These are phyloP conservation scores for Quercus phellos DNA, from an alignment of 331 rosid genomes.

Conservation along the genomic window DNA sequence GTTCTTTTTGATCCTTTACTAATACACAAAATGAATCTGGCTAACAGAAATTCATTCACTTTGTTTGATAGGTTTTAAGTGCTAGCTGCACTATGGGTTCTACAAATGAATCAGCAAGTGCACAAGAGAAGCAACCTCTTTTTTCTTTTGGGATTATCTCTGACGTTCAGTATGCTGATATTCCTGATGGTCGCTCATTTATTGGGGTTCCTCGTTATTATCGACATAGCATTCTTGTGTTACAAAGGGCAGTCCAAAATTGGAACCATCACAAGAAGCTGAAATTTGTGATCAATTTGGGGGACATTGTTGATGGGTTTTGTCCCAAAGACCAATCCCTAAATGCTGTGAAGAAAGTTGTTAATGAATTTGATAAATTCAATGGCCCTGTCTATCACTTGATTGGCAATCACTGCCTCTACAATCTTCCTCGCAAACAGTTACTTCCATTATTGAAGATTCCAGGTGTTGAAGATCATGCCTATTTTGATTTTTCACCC, in stretches of 20 bases:
- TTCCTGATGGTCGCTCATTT: constrained; percentile 79
- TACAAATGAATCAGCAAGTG: constrained; percentile 25
- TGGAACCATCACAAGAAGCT: constrained; percentile 67
- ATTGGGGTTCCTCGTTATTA: constrained; percentile 82
- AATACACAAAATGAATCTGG: not conserved
- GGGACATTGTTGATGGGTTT: constrained; percentile 90
- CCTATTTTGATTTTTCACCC: constrained; percentile 82
- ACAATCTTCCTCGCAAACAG: constrained; percentile 78
- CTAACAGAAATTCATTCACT: not conserved
- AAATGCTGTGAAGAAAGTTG: constrained; percentile 47
- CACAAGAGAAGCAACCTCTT: constrained; percentile 46
- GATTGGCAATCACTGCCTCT: constrained; percentile 92
- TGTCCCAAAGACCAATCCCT: constrained; percentile 77
- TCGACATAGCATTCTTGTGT: constrained; percentile 63
- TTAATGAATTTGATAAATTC: constrained; percentile 54
- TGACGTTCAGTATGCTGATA: constrained; percentile 87
- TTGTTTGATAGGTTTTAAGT: constrained; percentile 31
- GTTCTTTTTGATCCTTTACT: not conserved
- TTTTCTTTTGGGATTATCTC: constrained; percentile 83
- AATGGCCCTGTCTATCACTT: constrained; percentile 67
- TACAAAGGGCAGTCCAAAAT: constrained; percentile 65
- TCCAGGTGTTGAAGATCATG: constrained; percentile 41
- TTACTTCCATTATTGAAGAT: constrained; percentile 73
- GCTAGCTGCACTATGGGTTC: constrained; percentile 46
- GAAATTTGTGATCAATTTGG: constrained; percentile 70